Base-by-base conservation (phyloP, 257 asterid genomes). In the Phtheirospermum japonicum region DNA sequence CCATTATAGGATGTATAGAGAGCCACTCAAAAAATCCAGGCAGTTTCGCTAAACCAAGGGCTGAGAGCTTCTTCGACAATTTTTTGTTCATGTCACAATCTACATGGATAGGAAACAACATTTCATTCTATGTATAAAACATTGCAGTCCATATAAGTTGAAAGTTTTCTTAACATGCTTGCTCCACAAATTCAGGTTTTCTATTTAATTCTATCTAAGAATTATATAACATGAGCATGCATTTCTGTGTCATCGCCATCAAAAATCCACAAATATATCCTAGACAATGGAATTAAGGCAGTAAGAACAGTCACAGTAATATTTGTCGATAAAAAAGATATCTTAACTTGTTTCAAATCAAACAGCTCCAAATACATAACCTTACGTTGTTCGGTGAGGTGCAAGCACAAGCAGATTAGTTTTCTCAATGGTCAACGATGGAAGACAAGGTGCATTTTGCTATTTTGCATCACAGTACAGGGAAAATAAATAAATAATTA, bases 21-120 rank as follows among this genome's bases (percentile, higher is more conserved):
- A 92, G 99, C 99, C 99, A 92, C 76, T 92, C 96, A 73, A 82
- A 71, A 78, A 92, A 92, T 58, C 99, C 97, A 6, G 89, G 82
- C 73, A 92, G 63, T 64, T 92, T 92, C 7, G 99, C 97, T 32
- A 92, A 50, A 61, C 99, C 99, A 73, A 92, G 84, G 33, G 88
- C 93, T 26, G 83, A 80, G 50, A 87, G 88, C 79, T 82, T 83
- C 61, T 67, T 67, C 20, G 80, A 68, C 82, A 82, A 73, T 54
- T 71, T 75, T 40, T 61, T 56, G 54, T 68, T 69, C 68, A 66
- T 77, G 68, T 72, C 81, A 76, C 66, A 68, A 61, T 77, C 99
- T 92, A 75, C 74, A 77, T 68, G 61, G 63, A 71, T 16, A 61
- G 26, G 67, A 8, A 66, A 67, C 18, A 75, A 58, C 45, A 51